These are phyloP conservation scores for Areca catechu DNA, from an alignment of 176 grass and related monocot species.

Conservation along the genomic window DNA sequence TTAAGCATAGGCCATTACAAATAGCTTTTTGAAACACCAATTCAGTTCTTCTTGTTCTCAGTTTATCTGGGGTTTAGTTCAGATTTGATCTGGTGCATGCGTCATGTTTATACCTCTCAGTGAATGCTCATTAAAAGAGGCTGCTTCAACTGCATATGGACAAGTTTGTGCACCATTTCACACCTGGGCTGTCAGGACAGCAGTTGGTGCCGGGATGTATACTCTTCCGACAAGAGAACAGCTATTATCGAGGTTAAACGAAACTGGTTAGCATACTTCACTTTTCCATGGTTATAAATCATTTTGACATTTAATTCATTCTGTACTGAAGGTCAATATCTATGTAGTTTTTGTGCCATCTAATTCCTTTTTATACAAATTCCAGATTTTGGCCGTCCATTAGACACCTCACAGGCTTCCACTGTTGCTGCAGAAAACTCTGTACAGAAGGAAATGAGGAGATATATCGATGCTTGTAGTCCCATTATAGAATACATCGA, in stretches of 20 bases:
- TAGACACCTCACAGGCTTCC: background rate
- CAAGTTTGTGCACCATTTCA: conserved; percentile 97
- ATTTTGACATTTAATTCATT: too few relatives aligned
- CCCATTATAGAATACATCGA: conserved; percentile 92
- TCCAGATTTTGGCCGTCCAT: background rate
- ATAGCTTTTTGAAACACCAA: too few relatives aligned
- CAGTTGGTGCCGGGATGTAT: conserved; percentile 95
- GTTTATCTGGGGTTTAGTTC: too few relatives aligned
- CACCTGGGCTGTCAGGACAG: conserved; percentile 83
- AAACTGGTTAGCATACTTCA: conserved; percentile 45
- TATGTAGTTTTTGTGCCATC: too few relatives aligned
- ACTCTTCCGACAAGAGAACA: conserved; percentile 81
- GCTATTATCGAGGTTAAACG: conserved; percentile 62
- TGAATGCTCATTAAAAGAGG: conserved; percentile 64
- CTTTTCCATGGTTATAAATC: too few relatives aligned
- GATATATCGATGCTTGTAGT: conserved; percentile 76
- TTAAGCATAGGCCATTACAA: too few relatives aligned
- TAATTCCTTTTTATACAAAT: too few relatives aligned
- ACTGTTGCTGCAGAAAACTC: conserved; percentile 57
- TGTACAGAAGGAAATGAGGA: conserved; percentile 84
- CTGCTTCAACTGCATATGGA: conserved; percentile 76
- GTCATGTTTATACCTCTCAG: conserved; percentile 15
- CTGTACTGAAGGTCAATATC: too few relatives aligned
- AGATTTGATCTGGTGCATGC: too few relatives aligned
- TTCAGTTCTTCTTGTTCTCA: too few relatives aligned